These are phyloP conservation scores for Pyrenophora graminea DNA, from an alignment of 2,329 filamentous ascomycete species.

Conservation along the genomic window DNA sequence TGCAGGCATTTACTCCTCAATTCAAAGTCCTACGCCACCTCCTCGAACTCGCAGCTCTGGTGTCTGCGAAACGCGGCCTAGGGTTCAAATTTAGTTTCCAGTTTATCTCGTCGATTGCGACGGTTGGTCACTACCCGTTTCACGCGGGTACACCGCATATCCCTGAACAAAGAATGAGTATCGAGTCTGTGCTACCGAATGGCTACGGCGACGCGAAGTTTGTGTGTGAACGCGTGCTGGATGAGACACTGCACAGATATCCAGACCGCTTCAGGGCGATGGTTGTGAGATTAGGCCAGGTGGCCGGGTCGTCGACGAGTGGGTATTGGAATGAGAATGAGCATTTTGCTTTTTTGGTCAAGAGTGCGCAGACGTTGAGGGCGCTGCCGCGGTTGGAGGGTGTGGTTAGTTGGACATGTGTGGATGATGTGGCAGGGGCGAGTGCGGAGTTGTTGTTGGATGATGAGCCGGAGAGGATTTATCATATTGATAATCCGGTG, in stretches of 20 bases:
- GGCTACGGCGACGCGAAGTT: conserved; percentile 61
- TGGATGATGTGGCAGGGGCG: conserved; percentile 48
- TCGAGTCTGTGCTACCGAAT: conserved; percentile 50
- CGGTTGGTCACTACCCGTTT: conserved; percentile 35
- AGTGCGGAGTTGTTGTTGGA: conserved; percentile 42
- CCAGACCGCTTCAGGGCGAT: conserved; percentile 51
- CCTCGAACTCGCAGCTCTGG: conserved; percentile 49
- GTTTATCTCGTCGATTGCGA: conserved; percentile 50
- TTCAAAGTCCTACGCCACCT: conserved; percentile 58
- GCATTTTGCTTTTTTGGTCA: conserved; percentile 57
- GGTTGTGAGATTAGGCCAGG: conserved; percentile 56
- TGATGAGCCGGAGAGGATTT: conserved; percentile 40
- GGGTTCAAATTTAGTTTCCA: conserved; percentile 43
- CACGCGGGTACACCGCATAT: conserved; percentile 33
- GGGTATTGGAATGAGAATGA: conserved; percentile 62
- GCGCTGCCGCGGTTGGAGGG: conserved; percentile 41
- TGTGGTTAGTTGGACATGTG: conserved; percentile 50
- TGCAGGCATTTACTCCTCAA: conserved; percentile 57
- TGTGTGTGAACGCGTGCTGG: conserved; percentile 56
- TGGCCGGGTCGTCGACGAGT: conserved; percentile 55
- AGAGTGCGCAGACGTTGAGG: conserved; percentile 54
- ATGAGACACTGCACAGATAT: conserved; percentile 53
- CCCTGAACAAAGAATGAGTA: conserved; percentile 49
- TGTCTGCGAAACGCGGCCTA: conserved; percentile 17
- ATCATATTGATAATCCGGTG: conserved; percentile 54